Conservation (phyloP, 106 monocot genomes). For the Dendrobium nobile region DNA sequence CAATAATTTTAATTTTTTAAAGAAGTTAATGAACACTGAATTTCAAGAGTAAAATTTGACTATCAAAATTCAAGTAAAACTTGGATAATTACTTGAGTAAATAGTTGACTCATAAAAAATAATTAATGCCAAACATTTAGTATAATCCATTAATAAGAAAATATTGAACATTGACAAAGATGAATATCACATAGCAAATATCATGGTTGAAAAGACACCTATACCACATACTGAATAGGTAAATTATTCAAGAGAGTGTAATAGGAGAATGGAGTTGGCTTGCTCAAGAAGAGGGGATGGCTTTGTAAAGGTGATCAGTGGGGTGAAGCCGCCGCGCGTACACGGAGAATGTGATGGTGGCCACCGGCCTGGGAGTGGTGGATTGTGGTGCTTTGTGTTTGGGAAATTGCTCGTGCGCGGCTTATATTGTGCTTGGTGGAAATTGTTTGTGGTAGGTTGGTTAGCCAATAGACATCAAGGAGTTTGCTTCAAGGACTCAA, state of each 20-base stretch:
- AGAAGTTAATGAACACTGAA: too few relatives aligned
- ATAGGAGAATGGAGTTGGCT: not conserved
- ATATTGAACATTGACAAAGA: too few relatives aligned
- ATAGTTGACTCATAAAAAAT: too few relatives aligned
- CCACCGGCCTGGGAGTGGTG: not conserved
- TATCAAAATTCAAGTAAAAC: too few relatives aligned
- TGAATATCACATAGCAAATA: too few relatives aligned
- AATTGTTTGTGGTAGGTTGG: not conserved
- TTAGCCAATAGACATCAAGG: not conserved
- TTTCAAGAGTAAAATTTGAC: too few relatives aligned
- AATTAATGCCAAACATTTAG: too few relatives aligned
- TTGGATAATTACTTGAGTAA: too few relatives aligned
- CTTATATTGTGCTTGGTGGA: conserved; percentile 1
- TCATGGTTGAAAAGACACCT: too few relatives aligned
- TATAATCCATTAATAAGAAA: too few relatives aligned
- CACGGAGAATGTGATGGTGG: conserved; percentile 4
- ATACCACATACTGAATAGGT: too few relatives aligned
- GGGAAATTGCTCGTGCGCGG: conserved; percentile 8
- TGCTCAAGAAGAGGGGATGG: not conserved
- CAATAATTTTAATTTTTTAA: too few relatives aligned
- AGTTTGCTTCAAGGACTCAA: not conserved
- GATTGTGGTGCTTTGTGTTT: not conserved
- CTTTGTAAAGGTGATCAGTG: not conserved
- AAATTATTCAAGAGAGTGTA: not conserved
- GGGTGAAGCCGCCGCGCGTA: conserved; percentile 19